phyloP scores from a whole-genome alignment of 441 rosid genomes.

The Pelargonium citronellum region DNA sequence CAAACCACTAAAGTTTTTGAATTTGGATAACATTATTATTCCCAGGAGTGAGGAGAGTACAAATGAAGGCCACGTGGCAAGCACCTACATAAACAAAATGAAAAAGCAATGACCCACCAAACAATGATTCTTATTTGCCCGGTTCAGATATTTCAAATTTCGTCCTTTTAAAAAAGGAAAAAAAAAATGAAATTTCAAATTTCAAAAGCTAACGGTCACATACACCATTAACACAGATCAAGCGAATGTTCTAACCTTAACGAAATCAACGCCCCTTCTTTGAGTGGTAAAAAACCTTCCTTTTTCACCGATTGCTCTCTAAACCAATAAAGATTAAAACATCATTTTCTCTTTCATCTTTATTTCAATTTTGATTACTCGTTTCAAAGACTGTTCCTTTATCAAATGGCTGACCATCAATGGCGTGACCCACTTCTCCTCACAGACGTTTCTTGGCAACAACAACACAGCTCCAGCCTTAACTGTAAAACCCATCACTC shows the following conservation, averaged over 20 bases:
- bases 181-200: background rate
- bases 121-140: background rate
- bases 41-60: background rate
- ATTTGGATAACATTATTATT: background rate
- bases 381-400: conserved; percentile 4
- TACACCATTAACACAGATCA: background rate
- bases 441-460: conserved; percentile 39
- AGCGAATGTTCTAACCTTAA: background rate
- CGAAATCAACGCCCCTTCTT: conserved; percentile 3
- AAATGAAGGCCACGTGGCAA: background rate
- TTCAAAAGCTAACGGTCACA: conserved; percentile 5
- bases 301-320: conserved; percentile 6
- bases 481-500: conserved; percentile 29
- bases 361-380: conserved; percentile 4
- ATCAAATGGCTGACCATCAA: conserved; percentile 37
- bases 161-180: background rate
- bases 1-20: too few relatives aligned
- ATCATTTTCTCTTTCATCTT: conserved; percentile 2
- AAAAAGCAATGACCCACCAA: background rate
- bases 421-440: conserved; percentile 47
- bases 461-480: conserved; percentile 19
- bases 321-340: background rate
- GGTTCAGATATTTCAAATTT: background rate
- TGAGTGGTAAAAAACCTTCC: background rate
- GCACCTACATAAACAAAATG: background rate